phyloP scores from a whole-genome alignment of 176 grass and related monocot species.

The Metroxylon sagu region DNA sequence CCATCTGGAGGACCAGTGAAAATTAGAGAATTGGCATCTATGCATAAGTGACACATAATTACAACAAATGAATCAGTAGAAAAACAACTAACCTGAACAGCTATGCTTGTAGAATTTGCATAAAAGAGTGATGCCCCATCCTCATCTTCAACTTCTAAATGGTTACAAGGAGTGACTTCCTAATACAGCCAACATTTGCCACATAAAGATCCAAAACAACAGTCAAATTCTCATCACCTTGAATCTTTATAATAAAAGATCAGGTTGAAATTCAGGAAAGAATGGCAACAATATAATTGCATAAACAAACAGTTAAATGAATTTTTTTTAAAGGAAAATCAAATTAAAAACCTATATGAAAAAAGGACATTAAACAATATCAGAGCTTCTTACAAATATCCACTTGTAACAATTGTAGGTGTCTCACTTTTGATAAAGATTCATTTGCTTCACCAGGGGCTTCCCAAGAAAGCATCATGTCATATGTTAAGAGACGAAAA shows the following conservation, averaged over 20 bases:
- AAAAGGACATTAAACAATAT: no score
- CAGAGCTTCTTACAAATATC: no score
- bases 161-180: slow-evolving; percentile 27
- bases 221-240: no score
- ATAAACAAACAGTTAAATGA: no score
- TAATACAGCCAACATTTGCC: slow-evolving; percentile 10
- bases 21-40: slow-evolving; percentile 4
- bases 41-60: slow-evolving; percentile 3
- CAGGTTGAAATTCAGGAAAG: not conserved
- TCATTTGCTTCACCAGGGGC: slow-evolving; percentile 20
- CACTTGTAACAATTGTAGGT: not conserved
- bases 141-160: slow-evolving; percentile 47
- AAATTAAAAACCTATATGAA: no score
- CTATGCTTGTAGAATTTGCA: slow-evolving; percentile 67
- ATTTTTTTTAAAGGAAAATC: no score
- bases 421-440: slow-evolving; percentile 42
- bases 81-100: slow-evolving; percentile 51
- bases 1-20: slow-evolving; percentile 31
- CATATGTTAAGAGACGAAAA: not conserved
- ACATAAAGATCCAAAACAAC: no score
- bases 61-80: not conserved
- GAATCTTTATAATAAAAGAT: not conserved
- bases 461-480: slow-evolving; percentile 2
- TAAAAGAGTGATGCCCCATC: slow-evolving; percentile 73
- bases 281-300: no score